phyloP scores from a whole-genome alignment of 768 basidiomycete genomes.

The Rhizopogon vesiculosus region DNA sequence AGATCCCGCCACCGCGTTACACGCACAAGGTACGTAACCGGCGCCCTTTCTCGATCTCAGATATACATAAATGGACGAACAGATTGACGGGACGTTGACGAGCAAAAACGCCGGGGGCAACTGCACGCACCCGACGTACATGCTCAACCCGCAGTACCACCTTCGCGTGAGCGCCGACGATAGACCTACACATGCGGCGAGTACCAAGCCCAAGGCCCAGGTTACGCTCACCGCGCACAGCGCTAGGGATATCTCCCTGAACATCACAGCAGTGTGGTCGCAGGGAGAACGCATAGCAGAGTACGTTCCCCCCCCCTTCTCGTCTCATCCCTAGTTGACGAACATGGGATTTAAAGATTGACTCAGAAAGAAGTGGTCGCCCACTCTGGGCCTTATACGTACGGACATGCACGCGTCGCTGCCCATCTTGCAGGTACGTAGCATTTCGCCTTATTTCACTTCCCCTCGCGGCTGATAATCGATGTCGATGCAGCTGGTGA shows the following conservation, averaged over 20 bases:
- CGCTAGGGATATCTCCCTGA: conserved; percentile 65
- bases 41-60: not conserved
- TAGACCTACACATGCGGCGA: not conserved
- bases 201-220: conserved; percentile 29
- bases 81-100: conserved; percentile 63
- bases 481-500: conserved; percentile 41
- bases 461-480: not conserved
- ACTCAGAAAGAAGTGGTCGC: conserved; percentile 64
- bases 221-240: conserved; percentile 47
- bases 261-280: conserved; percentile 71
- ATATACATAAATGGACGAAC: not conserved
- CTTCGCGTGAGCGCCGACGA: conserved; percentile 39
- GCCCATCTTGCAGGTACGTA: conserved; percentile 49
- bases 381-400: conserved; percentile 78
- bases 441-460: not conserved
- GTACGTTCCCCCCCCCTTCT: conserved; percentile 39
- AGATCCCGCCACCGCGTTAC: conserved; percentile 32
- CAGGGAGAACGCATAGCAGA: conserved; percentile 68
- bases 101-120: conserved; percentile 82
- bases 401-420: conserved; percentile 61
- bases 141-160: conserved; percentile 88
- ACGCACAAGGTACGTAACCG: conserved; percentile 29
- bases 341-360: conserved; percentile 29
- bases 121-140: conserved; percentile 71
- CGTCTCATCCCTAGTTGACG: not conserved